Evolutionary conservation across 495 filamentous ascomycete species (phyloP), one percentile per base, ranked within the genome.

Genomic region (Chaetomium cochliodes): DNA sequence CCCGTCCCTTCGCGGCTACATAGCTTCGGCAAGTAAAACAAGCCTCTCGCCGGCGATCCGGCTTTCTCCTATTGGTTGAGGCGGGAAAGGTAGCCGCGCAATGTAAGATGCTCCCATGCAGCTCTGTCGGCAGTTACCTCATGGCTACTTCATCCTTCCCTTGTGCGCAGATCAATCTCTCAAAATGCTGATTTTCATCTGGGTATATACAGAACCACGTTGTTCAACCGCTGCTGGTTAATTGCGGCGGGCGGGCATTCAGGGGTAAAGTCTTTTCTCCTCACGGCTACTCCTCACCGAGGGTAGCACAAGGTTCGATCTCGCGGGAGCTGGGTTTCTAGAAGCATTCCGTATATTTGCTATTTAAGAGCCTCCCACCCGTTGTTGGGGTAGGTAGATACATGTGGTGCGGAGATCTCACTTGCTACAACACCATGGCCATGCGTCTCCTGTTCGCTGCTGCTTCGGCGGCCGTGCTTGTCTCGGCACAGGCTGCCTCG

Each of bases 211-310:
- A 26, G 16, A 11, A 44, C 55, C 55, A 42, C 37, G 55, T 58
- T 58, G 33, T 44, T 2, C 20, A 26, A 13, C 55, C 15, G 39
- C 55, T 44, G 22, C 16, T 22, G 33, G 33, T 44, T 22, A 49
- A 58, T 58, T 49, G 25, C 16, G 8, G 25, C 56, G 25, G 22
- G 41, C 23, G 8, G 23, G 25, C 9, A 33, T 33, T 49, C 42
- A 49, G 42, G 42, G 57, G 41, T 39, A 33, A 20, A 30, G 7
- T 25, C 57, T 59, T 37, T 37, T 59, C 57, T 59, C 57, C 57
- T 59, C 57, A 59, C 57, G 41, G 42, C 57, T 59, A 28, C 57
- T 59, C 57, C 57, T 59, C 57, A 59, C 57, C 18, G 5, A 41
- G 26, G 37, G 55, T 42, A 9, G 39, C 9, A 56, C 39, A 18